Evolutionary conservation across 2,329 filamentous ascomycete species (phyloP), one percentile per base, ranked within the genome.

Genomic region (Fusarium sp.): DNA sequence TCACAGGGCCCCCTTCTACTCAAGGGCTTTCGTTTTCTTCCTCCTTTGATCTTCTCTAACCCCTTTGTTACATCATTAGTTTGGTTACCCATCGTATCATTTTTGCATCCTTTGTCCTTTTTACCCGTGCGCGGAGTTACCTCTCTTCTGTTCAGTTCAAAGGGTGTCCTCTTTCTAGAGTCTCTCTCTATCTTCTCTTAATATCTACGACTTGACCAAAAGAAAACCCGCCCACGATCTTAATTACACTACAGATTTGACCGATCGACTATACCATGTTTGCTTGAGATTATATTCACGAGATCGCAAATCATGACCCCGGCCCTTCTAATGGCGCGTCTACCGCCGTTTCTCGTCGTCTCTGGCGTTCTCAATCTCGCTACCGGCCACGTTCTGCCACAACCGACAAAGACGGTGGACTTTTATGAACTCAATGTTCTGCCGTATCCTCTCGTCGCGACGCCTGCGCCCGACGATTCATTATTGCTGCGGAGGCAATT

Each of bases 391-490:
- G 81, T 78, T 51, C 75, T 86, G 22, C 84, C 85, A 24, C 81
- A 79, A 44, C 81, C 84, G 59, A 86, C 85, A 12, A 78, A 79
- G 62, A 79, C 83, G 3, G 65, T 85, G 55, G 77, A 77, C 30
- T 77, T 79, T 24, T 81, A 76, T 59, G 80, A 83, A 55, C 74
- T 86, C 61, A 79, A 84, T 63, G 83, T 85, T 12, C 68, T 81
- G 39, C 78, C 81, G 39, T 86, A 82, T 78, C 84, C 85, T 24
- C 65, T 72, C 45, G 58, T 85, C 3, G 87, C 87, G 16, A 81
- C 82, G 6, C 78, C 82, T 22, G 85, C 85, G 54, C 80, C 68
- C 18, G 69, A 70, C 30, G 61, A 44, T 45, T 78, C 76, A 44
- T 79, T 82, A 42, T 79, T 85, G 11, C 75, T 78, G 30, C 83